phyloP scores from a whole-genome alignment of 2,329 filamentous ascomycete genomes.

The Colletotrichum coccodes region DNA sequence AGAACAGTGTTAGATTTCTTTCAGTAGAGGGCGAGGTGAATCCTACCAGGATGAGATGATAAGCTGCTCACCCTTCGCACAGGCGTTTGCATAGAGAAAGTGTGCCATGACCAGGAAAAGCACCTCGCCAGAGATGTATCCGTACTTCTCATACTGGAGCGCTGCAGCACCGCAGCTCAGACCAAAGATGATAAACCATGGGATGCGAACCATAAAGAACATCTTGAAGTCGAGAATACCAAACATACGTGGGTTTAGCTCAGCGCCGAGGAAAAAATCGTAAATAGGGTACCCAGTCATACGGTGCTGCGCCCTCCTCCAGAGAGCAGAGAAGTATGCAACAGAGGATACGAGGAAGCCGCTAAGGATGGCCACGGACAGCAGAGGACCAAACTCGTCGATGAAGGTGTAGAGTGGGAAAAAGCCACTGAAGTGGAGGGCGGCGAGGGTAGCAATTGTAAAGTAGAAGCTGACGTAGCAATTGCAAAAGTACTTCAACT shows the following conservation, averaged over 20 bases:
- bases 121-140: conserved; percentile 88
- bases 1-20: neutral
- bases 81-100: conserved; percentile 92
- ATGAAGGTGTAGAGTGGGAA: conserved; percentile 93
- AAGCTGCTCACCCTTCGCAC: conserved; percentile 90
- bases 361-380: conserved; percentile 92
- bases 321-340: conserved; percentile 86
- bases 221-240: conserved; percentile 93
- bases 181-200: conserved; percentile 91
- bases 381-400: conserved; percentile 92
- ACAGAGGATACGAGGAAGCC: conserved; percentile 85
- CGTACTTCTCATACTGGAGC: conserved; percentile 85
- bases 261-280: conserved; percentile 94
- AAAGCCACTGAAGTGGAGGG: conserved; percentile 81
- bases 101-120: conserved; percentile 88
- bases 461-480: conserved; percentile 88
- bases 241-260: conserved; percentile 84
- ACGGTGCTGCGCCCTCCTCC: conserved; percentile 85
- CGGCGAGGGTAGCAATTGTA: conserved; percentile 77
- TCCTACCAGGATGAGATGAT: conserved; percentile 82
- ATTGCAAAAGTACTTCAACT: conserved; percentile 95
- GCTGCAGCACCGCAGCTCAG: conserved; percentile 80
- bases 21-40: neutral
- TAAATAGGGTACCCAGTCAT: conserved; percentile 91
- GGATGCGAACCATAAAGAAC: conserved; percentile 94